Base-by-base conservation (phyloP, 495 filamentous ascomycete genomes). In the Cercophora samala region DNA sequence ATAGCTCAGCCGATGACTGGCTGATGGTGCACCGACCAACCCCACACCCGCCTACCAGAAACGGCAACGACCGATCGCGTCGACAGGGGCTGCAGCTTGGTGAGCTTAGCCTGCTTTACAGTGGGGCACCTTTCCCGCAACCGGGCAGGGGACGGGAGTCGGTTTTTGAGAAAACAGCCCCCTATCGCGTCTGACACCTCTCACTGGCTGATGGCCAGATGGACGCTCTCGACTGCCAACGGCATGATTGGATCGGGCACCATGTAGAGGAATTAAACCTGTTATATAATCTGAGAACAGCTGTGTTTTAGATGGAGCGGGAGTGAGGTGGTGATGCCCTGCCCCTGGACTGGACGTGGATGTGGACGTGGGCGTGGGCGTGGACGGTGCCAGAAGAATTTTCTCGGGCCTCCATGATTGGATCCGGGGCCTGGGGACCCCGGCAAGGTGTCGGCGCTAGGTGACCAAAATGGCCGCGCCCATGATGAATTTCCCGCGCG, bases 401-500 rank as follows among this genome's bases (percentile, higher is more conserved):
- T 69, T 62, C 32, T 59, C 32, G 19, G 18, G 24, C 21, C 3
- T n/a, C 65, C 58, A 64, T 46, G 37, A 46, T 69, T 66, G 64
- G 68, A 25, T 56, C 42, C 15, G 19, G 46, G 5, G n/a, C 13
- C 60, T 55, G 51, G 68, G 68, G n/a, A 61, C 61, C 68, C 68
- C 52, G 46, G 68, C 61, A 42, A 17, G 15, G 62, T 29, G 58
- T 9, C 29, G 42, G 55, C 61, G 64, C 64, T 66, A 61, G 32
- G 58, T 29, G 68, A 63, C 23, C 62, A 56, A 18, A 46, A 42
- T 58, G 25, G 26, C 63, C 56, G 58, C 32, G n/a, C n/a, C 51
- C 32, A 56, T 68, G 63, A 62, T 62, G 66, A 65, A 62, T 29
- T 62, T 62, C 63, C 63, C 32, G 58, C 58, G 19, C 55, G 52